Base-by-base conservation (phyloP, 768 basidiomycete genomes). In the Pleurotus eryngii region DNA sequence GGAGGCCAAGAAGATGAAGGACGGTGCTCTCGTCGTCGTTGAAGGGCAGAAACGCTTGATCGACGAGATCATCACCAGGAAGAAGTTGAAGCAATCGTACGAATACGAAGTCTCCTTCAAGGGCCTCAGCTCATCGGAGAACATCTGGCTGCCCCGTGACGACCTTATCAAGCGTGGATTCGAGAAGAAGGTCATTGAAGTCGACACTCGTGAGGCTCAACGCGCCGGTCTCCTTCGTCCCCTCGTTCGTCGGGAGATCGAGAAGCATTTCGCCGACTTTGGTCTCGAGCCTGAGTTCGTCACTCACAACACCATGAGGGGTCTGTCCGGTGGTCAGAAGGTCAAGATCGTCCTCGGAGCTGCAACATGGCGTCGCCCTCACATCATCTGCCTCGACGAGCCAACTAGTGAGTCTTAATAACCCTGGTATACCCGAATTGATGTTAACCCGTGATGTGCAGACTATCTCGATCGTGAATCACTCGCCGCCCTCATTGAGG, bases 401-500 rank as follows among this genome's bases (percentile, higher is more conserved):
- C 95, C 95, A 62, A 96, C 95, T 65, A 96, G 87, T 88, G 67
- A 26, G 86, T 35, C 11, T 9, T 9, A 9, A 9, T 11, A 11
- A 35, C 8, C 8, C 0, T 74, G 26, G 24, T 39, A 55, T 53
- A 20, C 3, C 18, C 14, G 22, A 15, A 30, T 27, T 57, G 2
- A 26, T 57, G 14, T 56, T 35, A 48, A 22, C 38, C 67, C 5
- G 64, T 58, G 55, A 3, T 38, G 35, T 61, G 30, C 67, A 88
- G 89, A 99, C 83, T 99, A 98, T 81, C 87, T 99, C 73, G 97
- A 98, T 81, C 92, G 97, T 73, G 97, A 99, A 77, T 99, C 97
- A 63, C 87, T 99, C 66, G 97, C 97, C 64, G 97, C 97, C 37
- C 87, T 99, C 74, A 99, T 99, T 70, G 90, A 95, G 67, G 97